Conservation (phyloP, 176 grass and related monocot species). For the Avena insularis region DNA sequence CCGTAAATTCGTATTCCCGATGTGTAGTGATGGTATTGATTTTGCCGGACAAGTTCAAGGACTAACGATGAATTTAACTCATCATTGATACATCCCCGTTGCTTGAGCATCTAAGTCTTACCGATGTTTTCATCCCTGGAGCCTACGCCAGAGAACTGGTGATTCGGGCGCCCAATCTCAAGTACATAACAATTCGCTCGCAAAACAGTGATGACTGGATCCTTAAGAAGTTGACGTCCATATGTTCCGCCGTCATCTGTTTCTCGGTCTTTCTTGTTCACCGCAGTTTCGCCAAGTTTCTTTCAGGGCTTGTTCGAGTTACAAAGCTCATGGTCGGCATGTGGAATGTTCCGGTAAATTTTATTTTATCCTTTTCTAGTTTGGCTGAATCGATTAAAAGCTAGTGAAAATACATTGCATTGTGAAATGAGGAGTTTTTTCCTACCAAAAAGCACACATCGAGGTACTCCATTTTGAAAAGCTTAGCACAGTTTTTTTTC, state of each 20-base stretch:
- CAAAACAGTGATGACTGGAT: slow-evolving; percentile 3
- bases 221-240: not conserved
- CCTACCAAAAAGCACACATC: not conserved
- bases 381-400: not conserved
- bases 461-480: not conserved
- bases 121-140: not conserved
- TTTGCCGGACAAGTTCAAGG: too few species aligned
- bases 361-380: not conserved
- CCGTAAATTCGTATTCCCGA: too few species aligned
- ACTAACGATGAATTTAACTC: too few species aligned
- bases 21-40: too few species aligned
- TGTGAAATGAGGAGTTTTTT: not conserved
- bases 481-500: not conserved
- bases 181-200: not conserved
- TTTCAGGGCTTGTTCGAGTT: not conserved
- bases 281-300: slow-evolving; percentile 2
- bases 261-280: not conserved
- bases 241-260: too few species aligned
- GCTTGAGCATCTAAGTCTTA: slow-evolving; percentile 6
- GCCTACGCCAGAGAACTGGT: not conserved
- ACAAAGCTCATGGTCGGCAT: not conserved
- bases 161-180: slow-evolving; percentile 28
- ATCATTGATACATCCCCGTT: slow-evolving; percentile 48
- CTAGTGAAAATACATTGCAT: not conserved
- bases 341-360: not conserved